Evolutionary conservation across 768 basidiomycete species (phyloP).

Genomic region (Crepidotus variabilis): DNA sequence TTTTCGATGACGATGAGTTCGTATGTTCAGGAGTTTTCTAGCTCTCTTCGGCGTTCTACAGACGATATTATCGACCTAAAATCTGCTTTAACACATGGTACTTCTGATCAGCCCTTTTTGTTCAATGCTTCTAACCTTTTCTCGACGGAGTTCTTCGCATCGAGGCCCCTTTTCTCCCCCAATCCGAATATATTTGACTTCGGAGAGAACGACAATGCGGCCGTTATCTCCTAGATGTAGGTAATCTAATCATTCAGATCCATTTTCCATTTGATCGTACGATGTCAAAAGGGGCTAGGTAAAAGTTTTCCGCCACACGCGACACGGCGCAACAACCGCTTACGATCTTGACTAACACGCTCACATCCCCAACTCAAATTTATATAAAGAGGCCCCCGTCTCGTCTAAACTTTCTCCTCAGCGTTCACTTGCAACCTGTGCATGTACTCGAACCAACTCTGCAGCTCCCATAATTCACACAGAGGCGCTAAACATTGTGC

Average conservation of each 20-base stretch:
- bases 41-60: too few relatives aligned
- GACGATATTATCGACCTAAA: too few relatives aligned
- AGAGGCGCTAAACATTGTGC: slow-evolving; percentile 84
- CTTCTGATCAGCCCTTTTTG: too few relatives aligned
- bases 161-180: not conserved
- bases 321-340: not conserved
- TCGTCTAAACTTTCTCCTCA: slow-evolving; percentile 3
- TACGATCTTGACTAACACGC: slow-evolving; percentile 21
- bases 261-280: not conserved
- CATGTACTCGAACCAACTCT: slow-evolving; percentile 96
- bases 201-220: not conserved
- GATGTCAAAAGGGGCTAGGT: not conserved
- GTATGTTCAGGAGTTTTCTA: too few relatives aligned
- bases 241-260: not conserved
- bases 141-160: not conserved
- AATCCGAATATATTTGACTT: too few relatives aligned
- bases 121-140: not conserved
- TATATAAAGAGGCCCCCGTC: slow-evolving; percentile 13
- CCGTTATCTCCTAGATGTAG: not conserved
- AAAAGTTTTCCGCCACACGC: not conserved
- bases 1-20: not conserved
- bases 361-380: slow-evolving; percentile 5
- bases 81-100: too few relatives aligned
- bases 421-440: slow-evolving; percentile 44
- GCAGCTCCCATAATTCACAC: slow-evolving; percentile 83